Conservation (phyloP, 2,329 filamentous ascomycete genomes). For the Fusarium torreyae region DNA sequence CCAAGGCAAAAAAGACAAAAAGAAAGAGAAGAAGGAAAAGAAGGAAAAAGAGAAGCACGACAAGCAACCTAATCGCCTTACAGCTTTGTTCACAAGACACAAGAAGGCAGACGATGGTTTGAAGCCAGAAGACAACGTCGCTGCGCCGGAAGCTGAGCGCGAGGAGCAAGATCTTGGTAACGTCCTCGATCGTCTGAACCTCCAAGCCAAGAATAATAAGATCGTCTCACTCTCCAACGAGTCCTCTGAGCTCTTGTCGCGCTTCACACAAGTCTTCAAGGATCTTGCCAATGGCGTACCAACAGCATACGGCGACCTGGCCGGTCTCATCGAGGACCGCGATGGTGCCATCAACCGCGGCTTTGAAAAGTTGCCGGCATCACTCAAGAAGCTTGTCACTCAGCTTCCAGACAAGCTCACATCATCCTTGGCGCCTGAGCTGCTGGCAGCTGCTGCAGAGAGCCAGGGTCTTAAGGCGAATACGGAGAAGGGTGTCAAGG, state of each 20-base stretch:
- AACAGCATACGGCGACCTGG: constrained; percentile 93
- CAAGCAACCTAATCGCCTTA: constrained; percentile 56
- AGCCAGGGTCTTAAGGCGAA: constrained; percentile 75
- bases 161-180: constrained; percentile 81
- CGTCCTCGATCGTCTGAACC: constrained; percentile 87
- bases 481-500: constrained; percentile 71
- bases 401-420: constrained; percentile 88
- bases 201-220: constrained; percentile 86
- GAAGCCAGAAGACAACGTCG: constrained; percentile 58
- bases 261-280: constrained; percentile 92
- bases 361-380: constrained; percentile 79
- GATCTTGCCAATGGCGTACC: constrained; percentile 94
- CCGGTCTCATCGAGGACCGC: constrained; percentile 71
- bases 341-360: constrained; percentile 72
- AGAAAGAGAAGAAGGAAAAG: constrained; percentile 52
- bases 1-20: constrained; percentile 53
- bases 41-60: constrained; percentile 53
- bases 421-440: constrained; percentile 81
- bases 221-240: constrained; percentile 89
- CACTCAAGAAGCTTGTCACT: constrained; percentile 88
- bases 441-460: constrained; percentile 84
- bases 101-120: constrained; percentile 59
- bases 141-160: constrained; percentile 60
- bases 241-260: constrained; percentile 83
- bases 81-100: constrained; percentile 55